Base-by-base conservation (phyloP, 2,329 filamentous ascomycete species). In the Mollisia scopiformis region DNA sequence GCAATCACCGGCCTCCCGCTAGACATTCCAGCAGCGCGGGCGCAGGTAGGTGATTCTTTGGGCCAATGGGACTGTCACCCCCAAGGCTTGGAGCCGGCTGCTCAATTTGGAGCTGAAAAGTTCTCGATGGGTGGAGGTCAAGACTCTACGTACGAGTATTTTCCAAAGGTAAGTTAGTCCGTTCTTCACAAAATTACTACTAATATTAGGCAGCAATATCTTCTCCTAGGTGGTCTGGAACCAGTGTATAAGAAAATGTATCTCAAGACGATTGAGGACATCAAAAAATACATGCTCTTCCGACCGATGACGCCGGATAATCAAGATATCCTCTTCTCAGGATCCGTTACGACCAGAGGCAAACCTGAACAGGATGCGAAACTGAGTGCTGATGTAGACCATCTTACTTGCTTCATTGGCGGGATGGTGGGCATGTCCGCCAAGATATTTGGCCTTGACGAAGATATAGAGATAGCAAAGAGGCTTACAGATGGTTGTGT, bases 231-330 rank as follows among this genome's bases (percentile, higher is more conserved):
- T 59, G 93, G 92, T 0, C 80, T 87, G 1, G 85, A 88, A 64
- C 77, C 82, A 30, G 90, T 92, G 72, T 96, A 96, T 74, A 80
- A 82, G 62, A 83, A 82, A 21, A 84, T 96, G 76, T 92, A 96
- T 72, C 81, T 88, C 60, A 84, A 84, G 59, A 84, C 87, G 3
- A 84, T 88, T 30, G 84, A 88, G 5, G 86, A 86, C 0, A 85
- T 89, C 35, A 89, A 90, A 66, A 82, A 92, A 65, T 83, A 90
- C 73, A 81, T 96, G 10, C 84, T 96, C 59, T 96, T 86, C 76
- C 84, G 89, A 5, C 92, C 93, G 0, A 89, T 95, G 85, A 83
- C 87, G 21, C 83, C 86, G 6, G 79, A 82, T 6, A 79, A 84
- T 56, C 84, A 84, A 55, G 85, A 94, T 62, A 84, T 95, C n/a